Conservation (phyloP, 306 rosid species). For the Sicyos edulis region DNA sequence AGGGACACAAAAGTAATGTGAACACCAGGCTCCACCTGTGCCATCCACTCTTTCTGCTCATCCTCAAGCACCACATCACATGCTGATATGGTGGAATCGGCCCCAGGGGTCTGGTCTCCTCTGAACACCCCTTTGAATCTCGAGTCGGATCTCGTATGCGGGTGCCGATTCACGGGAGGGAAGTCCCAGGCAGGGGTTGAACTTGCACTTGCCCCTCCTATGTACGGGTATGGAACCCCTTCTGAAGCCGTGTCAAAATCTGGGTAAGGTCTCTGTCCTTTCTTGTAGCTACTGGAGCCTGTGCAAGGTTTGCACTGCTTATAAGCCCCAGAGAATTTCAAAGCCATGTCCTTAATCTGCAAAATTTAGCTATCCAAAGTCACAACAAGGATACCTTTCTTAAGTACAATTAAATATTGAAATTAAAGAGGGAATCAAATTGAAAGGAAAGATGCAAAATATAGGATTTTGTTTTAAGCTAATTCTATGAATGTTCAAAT, state of each 20-base stretch:
- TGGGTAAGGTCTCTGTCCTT: conserved; percentile 59
- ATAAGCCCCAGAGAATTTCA: conserved; percentile 70
- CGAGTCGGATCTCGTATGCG: conserved; percentile 43
- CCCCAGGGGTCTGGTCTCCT: conserved; percentile 44
- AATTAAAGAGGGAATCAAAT: not conserved
- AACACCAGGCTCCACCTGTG: conserved; percentile 93
- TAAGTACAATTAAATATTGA: not conserved
- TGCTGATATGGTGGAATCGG: conserved; percentile 37
- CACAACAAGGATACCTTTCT: not conserved
- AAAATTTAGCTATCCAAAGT: conserved; percentile 11
- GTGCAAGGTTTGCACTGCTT: conserved; percentile 67
- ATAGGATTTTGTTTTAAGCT: not conserved
- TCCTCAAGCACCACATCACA: conserved; percentile 59
- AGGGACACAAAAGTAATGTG: conserved; percentile 74
- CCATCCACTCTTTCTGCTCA: conserved; percentile 79
- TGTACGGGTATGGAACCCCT: conserved; percentile 70
- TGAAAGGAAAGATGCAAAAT: not conserved
- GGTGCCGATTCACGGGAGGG: conserved; percentile 39
- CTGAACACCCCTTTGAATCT: conserved; percentile 38
- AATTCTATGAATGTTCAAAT: not conserved
- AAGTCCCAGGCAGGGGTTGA: conserved; percentile 91
- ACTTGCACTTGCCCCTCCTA: conserved; percentile 72
- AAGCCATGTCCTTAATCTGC: conserved; percentile 86
- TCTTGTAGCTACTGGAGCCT: conserved; percentile 54
- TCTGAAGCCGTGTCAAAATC: conserved; percentile 68